phyloP scores from a whole-genome alignment of 176 grass and related monocot species.

The Oryza meyeriana region DNA sequence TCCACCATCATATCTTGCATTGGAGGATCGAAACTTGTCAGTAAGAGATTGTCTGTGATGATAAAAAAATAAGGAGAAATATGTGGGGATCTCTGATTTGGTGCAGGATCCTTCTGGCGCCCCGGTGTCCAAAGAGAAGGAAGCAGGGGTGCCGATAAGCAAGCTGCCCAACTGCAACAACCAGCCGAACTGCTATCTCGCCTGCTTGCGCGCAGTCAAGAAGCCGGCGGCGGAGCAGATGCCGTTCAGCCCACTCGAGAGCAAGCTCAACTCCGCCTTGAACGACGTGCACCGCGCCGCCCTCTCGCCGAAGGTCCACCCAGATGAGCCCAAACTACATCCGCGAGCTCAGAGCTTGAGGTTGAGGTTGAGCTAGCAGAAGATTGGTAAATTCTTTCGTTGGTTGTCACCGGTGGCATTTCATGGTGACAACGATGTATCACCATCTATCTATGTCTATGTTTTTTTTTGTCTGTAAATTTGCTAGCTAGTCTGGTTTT shows the following conservation, averaged over 20 bases:
- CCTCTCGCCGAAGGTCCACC: slow-evolving; percentile 22
- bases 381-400: background rate
- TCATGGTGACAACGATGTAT: slow-evolving; percentile 15
- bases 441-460: background rate
- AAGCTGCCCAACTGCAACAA: slow-evolving; percentile 69
- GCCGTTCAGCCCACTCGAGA: slow-evolving; percentile 76
- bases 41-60: background rate
- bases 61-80: background rate
- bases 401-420: background rate
- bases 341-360: slow-evolving; percentile 46
- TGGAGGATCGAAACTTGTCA: background rate
- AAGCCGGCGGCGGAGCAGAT: slow-evolving; percentile 41
- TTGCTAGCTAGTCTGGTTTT: background rate
- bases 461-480: background rate
- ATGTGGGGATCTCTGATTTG: background rate
- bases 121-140: slow-evolving; percentile 66
- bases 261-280: slow-evolving; percentile 53
- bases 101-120: slow-evolving; percentile 76
- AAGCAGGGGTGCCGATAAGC: slow-evolving; percentile 50
- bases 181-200: slow-evolving; percentile 56
- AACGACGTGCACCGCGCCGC: background rate
- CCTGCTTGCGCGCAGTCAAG: slow-evolving; percentile 61
- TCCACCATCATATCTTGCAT: background rate
- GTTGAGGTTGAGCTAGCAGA: background rate
- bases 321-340: slow-evolving; percentile 50